Base-by-base conservation (phyloP, 2,329 filamentous ascomycete genomes). In the Xylariomycetidae sp. region DNA sequence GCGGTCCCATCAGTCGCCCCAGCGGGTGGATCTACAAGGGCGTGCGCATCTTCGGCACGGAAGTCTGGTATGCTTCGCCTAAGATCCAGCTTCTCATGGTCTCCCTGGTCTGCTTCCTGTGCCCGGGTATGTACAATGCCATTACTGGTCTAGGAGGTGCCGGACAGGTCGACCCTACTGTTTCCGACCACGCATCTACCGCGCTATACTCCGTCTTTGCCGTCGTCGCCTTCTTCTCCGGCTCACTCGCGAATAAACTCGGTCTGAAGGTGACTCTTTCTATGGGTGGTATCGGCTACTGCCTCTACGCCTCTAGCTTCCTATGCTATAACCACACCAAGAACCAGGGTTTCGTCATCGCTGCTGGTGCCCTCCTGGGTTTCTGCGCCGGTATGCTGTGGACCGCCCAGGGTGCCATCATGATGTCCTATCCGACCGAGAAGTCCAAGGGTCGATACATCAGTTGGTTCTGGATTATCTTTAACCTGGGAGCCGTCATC, bases 381-480 rank as follows among this genome's bases (percentile, higher is more conserved):
- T 65, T 87, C 37, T 89, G 85, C 54, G 86, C 86, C 29, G 85
- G 83, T 54, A 69, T 90, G 25, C 69, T 92, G 23, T 92, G 86
- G 86, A 82, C 82, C 20, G 86, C 83, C 1, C 85, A 90, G 62
- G 85, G 86, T 39, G 80, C 84, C 38, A 86, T 90, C 53, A 89
- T 90, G 82, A 90, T 94, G 78, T 80, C 85, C 25, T 95, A 95
- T 58, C 88, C 88, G 2, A 69, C 75, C 14, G 89, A 95, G 63
- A 61, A 77, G 20, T 76, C 78, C 44, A 95, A 95, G 70, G 89
- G 89, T 27, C 80, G 82, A 39, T 95, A 88, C 59, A 94, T 95
- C 58, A 85, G 85, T 40, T 81, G 80, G 67, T 95, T 95, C 65
- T 95, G 89, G 89, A 80, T 88, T 58, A 94, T 96, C 53, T 96